Evolutionary conservation across 2,329 filamentous ascomycete genomes (phyloP).

Genomic region (Ophiostoma perfectum): DNA sequence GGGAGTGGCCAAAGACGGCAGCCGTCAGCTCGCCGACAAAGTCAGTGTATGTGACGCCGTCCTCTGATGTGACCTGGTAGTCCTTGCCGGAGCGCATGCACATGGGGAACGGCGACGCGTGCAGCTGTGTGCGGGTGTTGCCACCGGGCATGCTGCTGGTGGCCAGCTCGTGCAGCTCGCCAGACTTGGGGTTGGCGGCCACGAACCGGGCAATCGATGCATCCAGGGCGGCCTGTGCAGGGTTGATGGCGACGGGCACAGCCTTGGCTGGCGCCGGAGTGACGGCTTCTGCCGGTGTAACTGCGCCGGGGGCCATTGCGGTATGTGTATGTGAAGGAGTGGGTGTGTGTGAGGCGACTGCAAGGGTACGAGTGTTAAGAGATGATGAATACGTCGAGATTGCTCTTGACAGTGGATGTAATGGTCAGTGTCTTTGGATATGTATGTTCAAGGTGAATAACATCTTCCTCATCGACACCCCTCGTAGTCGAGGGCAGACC

Average conservation of each 20-base stretch:
- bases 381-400: too few species aligned
- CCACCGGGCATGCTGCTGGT: constrained; percentile 38
- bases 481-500: neutral
- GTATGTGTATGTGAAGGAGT: neutral
- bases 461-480: neutral
- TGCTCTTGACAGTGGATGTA: too few species aligned
- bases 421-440: neutral
- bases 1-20: constrained; percentile 60
- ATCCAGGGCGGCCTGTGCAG: constrained; percentile 22
- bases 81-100: constrained; percentile 32
- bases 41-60: constrained; percentile 41
- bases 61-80: constrained; percentile 33
- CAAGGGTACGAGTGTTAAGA: too few species aligned
- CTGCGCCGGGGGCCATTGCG: constrained; percentile 4
- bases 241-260: neutral
- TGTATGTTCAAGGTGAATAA: neutral
- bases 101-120: constrained; percentile 37
- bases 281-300: neutral
- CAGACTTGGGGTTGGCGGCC: constrained; percentile 21
- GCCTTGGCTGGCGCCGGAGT: neutral
- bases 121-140: constrained; percentile 43
- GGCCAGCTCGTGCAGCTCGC: constrained; percentile 21
- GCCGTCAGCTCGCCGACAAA: constrained; percentile 60
- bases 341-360: neutral
- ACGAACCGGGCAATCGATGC: constrained; percentile 22